Conservation (phyloP, 1,139 yeast species). For the Wickerhamomyces sp. region DNA sequence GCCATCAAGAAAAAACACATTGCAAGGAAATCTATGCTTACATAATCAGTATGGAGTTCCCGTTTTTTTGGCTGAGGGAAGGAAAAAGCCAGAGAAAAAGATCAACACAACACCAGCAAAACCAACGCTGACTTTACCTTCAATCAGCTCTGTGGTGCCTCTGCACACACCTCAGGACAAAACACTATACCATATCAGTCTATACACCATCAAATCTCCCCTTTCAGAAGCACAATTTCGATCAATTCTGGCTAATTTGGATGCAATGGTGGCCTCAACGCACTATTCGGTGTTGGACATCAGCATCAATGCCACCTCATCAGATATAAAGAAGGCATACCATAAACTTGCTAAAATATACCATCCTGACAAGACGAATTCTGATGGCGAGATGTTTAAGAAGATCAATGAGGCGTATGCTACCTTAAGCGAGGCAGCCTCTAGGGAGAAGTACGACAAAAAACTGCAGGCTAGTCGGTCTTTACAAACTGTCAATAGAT, state of each 20-base stretch:
- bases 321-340: slow-evolving; percentile 82
- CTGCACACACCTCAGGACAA: too few relatives aligned
- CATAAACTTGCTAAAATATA: slow-evolving; percentile 79
- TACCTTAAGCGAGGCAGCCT: slow-evolving; percentile 42
- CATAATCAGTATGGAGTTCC: too few relatives aligned
- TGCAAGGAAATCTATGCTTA: too few relatives aligned
- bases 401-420: slow-evolving; percentile 53
- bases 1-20: too few relatives aligned
- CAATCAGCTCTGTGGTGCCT: too few relatives aligned
- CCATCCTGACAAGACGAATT: slow-evolving; percentile 87
- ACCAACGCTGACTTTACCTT: neutral
- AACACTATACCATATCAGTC: too few relatives aligned
- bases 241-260: neutral
- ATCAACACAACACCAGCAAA: neutral
- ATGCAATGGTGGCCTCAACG: neutral
- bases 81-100: too few relatives aligned
- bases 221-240: too few relatives aligned
- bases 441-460: slow-evolving; percentile 44
- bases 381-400: slow-evolving; percentile 44
- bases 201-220: too few relatives aligned
- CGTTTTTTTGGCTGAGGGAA: too few relatives aligned
- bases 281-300: slow-evolving; percentile 70
- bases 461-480: slow-evolving; percentile 26
- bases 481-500: neutral
- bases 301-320: slow-evolving; percentile 53